Conservation (phyloP, 2,329 filamentous ascomycete genomes). For the Neopestalotiopsis sp. region DNA sequence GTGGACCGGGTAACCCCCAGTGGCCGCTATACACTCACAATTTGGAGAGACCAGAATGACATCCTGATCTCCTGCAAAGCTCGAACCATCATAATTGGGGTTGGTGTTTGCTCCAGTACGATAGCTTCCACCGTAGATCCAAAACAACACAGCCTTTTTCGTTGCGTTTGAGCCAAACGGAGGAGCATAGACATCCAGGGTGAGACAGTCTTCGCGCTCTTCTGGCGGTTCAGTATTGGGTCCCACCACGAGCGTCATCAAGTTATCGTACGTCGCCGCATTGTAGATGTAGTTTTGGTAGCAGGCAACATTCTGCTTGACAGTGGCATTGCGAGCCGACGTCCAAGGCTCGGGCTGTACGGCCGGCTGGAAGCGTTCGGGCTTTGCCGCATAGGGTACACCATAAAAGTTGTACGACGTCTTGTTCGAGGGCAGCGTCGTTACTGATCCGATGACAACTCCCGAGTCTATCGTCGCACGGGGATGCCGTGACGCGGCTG, state of each 20-base stretch:
- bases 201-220: constrained; percentile 15
- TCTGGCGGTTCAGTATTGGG: neutral
- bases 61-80: constrained; percentile 18
- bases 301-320: constrained; percentile 8
- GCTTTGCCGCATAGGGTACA: neutral
- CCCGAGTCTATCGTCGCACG: constrained; percentile 13
- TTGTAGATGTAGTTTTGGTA: constrained; percentile 16
- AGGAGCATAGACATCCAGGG: constrained; percentile 16
- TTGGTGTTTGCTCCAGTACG: constrained; percentile 12
- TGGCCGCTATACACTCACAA: neutral
- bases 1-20: too few species aligned
- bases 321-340: constrained; percentile 8
- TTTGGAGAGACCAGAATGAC: constrained; percentile 10
- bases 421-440: neutral
- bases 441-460: constrained; percentile 3
- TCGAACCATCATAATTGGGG: constrained; percentile 15
- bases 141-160: constrained; percentile 15
- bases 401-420: constrained; percentile 9
- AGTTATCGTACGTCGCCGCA: constrained; percentile 2
- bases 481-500: neutral
- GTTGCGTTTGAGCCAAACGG: constrained; percentile 1
- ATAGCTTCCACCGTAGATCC: constrained; percentile 15
- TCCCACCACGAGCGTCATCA: constrained; percentile 7
- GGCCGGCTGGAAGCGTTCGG: neutral
- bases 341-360: neutral